Percentiles rank a stretch among this genome's conserved stretches.
Conservation (phyloP, 495 filamentous ascomycete species). For the Rhypophila decipiens region DNA sequence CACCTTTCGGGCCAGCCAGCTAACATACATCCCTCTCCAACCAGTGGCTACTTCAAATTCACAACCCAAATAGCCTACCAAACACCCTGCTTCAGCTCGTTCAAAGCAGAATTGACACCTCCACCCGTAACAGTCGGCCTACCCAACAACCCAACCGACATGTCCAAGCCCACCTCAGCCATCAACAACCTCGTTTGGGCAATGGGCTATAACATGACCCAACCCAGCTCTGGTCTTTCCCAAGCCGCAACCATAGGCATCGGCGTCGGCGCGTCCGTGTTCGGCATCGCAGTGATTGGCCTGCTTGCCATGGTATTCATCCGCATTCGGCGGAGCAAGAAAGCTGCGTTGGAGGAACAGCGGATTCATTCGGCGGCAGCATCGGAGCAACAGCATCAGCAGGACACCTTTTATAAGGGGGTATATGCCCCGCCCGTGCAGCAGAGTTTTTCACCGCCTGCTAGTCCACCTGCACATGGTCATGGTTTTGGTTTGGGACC, state of each 20-base stretch:
- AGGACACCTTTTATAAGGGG: too few relatives aligned
- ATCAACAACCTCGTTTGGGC: slow-evolving; percentile 20
- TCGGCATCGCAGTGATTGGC: neutral
- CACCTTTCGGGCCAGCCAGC: neutral
- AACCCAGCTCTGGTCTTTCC: slow-evolving; percentile 3
- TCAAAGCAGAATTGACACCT: slow-evolving; percentile 6
- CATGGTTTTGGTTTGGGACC: too few relatives aligned
- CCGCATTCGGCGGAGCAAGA: slow-evolving; percentile 9
- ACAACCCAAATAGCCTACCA: slow-evolving; percentile 14
- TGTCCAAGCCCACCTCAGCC: slow-evolving; percentile 15
- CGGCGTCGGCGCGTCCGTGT: slow-evolving; percentile 10
- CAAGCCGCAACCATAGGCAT: slow-evolving; percentile 14
- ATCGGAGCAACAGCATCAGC: neutral
- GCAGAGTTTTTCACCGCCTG: too few relatives aligned
- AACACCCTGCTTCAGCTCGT: slow-evolving; percentile 21
- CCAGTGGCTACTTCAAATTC: slow-evolving; percentile 23
- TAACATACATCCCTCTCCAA: neutral
- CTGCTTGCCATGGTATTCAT: slow-evolving; percentile 1
- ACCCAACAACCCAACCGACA: slow-evolving; percentile 11
- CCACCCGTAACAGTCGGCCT: slow-evolving; percentile 16
- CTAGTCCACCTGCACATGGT: too few relatives aligned
- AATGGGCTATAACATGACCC: slow-evolving; percentile 15
- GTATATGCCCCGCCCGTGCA: too few relatives aligned
- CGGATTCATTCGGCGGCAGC: neutral
- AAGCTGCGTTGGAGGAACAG: neutral